Evolutionary conservation across 208 protist genomes (phyloP).

Genomic region (Naegleria gruberi): DNA sequence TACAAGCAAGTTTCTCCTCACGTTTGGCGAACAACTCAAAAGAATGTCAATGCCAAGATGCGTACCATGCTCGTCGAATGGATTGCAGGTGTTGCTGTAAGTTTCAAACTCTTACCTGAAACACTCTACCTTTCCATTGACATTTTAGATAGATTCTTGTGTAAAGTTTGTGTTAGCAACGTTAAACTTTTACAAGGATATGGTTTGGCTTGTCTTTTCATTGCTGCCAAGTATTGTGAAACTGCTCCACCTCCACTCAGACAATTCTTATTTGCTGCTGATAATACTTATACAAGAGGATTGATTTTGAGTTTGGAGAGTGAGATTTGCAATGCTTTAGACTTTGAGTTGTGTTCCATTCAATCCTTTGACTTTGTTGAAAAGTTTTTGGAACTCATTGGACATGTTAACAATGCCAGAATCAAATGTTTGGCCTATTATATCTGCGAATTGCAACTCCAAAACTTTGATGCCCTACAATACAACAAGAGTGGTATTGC

Average conservation of each 20-base stretch:
- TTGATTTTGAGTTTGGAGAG: conserved; percentile 54
- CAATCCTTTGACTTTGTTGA: conserved; percentile 33
- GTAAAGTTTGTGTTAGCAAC: conserved; percentile 25
- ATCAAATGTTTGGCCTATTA: not conserved
- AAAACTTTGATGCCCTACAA: not conserved
- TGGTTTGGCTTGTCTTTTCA: conserved; percentile 66
- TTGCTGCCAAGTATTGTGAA: conserved; percentile 43
- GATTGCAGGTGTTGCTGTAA: conserved; percentile 83
- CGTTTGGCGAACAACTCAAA: not conserved
- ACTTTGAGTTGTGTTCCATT: conserved; percentile 29
- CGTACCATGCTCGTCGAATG: conserved; percentile 93
- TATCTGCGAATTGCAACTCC: not conserved
- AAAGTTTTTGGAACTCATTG: conserved; percentile 7
- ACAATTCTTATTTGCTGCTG: conserved; percentile 77
- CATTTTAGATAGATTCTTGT: conserved; percentile 85
- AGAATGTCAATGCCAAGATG: conserved; percentile 58
- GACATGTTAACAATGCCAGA: not conserved
- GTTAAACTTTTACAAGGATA: conserved; percentile 64
- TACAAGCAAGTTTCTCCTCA: not conserved
- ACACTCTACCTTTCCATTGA: conserved; percentile 91
- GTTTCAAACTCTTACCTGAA: conserved; percentile 87
- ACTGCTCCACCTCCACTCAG: conserved; percentile 68
- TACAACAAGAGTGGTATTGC: not conserved
- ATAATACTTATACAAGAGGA: conserved; percentile 65
- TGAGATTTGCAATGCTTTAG: conserved; percentile 28